Percentiles rank a stretch among this genome's conserved stretches.
phyloP scores from a whole-genome alignment of 2,329 filamentous ascomycete species.

The Thelonectria discophora region DNA sequence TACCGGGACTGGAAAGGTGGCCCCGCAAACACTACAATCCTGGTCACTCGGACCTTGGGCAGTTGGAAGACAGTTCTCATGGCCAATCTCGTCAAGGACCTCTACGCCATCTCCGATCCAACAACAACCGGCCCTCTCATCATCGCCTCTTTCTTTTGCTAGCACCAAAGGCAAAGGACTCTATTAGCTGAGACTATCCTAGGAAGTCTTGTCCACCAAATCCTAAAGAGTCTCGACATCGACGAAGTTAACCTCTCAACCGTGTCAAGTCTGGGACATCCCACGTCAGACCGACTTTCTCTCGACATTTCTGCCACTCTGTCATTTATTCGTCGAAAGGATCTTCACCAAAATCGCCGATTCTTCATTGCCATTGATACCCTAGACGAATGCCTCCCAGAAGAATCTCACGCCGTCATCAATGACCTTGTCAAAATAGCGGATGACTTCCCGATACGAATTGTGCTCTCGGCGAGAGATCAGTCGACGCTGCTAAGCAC shows the following conservation, averaged over 20 bases:
- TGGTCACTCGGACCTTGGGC: background rate
- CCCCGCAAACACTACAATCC: background rate
- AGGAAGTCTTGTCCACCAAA: background rate
- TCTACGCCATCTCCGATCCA: background rate
- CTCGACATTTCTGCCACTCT: too few species aligned
- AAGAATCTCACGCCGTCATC: too few species aligned
- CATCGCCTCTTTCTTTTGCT: background rate
- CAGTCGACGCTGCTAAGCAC: too few species aligned
- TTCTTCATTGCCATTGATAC: too few species aligned
- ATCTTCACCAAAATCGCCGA: too few species aligned
- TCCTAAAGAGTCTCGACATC: background rate
- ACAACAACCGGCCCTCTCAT: background rate
- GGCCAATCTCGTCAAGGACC: slow-evolving; percentile 1
- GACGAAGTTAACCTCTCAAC: background rate
- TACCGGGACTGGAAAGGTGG: background rate
- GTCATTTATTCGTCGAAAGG: too few species aligned
- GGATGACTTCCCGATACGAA: too few species aligned
- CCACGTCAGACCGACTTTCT: too few species aligned
- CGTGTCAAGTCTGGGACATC: too few species aligned
- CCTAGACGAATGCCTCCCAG: too few species aligned
- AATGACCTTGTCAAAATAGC: too few species aligned
- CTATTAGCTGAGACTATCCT: background rate
- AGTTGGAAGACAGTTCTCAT: slow-evolving; percentile 5
- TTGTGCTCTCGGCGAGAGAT: too few species aligned
- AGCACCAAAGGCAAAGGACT: background rate